phyloP scores from a whole-genome alignment of 305 asterid genomes.

The Plantago rigida region DNA sequence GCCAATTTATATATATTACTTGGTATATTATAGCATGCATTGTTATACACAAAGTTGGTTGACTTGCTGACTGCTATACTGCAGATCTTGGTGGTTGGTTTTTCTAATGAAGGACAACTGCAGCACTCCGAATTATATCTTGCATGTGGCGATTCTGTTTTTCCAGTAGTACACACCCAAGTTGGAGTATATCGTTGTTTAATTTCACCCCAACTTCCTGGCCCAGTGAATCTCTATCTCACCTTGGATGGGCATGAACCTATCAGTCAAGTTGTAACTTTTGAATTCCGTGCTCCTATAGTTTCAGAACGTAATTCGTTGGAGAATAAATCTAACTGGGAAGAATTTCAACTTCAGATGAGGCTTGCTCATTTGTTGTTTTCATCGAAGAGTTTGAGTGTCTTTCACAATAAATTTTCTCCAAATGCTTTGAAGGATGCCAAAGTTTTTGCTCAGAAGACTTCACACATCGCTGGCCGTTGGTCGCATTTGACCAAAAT shows the following conservation, averaged over 20 bases:
- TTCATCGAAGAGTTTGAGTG: slow-evolving; percentile 51
- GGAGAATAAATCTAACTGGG: slow-evolving; percentile 49
- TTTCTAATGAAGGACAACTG: slow-evolving; percentile 45
- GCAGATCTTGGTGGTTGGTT: slow-evolving; percentile 79
- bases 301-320: slow-evolving; percentile 28
- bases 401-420: slow-evolving; percentile 44
- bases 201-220: slow-evolving; percentile 63
- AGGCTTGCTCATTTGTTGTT: slow-evolving; percentile 77
- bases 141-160: slow-evolving; percentile 59
- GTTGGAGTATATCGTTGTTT: slow-evolving; percentile 73
- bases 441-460: slow-evolving; percentile 50
- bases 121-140: slow-evolving; percentile 46
- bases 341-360: slow-evolving; percentile 60
- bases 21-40: slow-evolving; percentile 2
- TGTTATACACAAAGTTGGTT: slow-evolving; percentile 13
- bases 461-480: slow-evolving; percentile 38
- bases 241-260: slow-evolving; percentile 73
- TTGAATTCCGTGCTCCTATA: slow-evolving; percentile 65
- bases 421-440: slow-evolving; percentile 60
- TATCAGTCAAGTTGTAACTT: slow-evolving; percentile 61
- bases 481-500: slow-evolving; percentile 51
- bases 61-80: slow-evolving; percentile 22
- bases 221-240: slow-evolving; percentile 52
- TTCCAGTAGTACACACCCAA: slow-evolving; percentile 54
- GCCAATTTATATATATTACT: not conserved